Evolutionary conservation across 2,329 filamentous ascomycete genomes (phyloP).

Genomic region (Fusarium camptoceras): DNA sequence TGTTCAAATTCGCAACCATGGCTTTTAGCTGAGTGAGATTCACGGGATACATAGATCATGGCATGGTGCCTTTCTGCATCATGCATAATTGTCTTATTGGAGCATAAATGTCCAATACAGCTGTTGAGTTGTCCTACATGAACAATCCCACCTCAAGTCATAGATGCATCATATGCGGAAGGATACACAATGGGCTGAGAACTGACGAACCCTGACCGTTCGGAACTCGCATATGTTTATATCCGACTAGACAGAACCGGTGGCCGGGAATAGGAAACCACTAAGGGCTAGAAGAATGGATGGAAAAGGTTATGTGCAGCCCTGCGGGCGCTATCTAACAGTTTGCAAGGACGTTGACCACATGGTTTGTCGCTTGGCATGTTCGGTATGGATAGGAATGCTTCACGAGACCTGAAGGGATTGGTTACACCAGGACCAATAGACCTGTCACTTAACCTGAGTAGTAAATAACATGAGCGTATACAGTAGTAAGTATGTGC

Average conservation of each 20-base stretch:
- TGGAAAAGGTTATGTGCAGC: slow-evolving; percentile 31
- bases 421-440: neutral
- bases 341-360: slow-evolving; percentile 15
- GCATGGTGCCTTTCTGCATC: neutral
- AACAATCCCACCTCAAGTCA: neutral
- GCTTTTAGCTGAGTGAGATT: neutral
- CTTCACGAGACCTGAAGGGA: neutral
- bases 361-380: slow-evolving; percentile 2
- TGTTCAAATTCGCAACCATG: neutral
- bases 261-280: slow-evolving; percentile 7
- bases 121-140: neutral
- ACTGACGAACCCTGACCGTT: neutral
- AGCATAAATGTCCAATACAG: neutral
- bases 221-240: neutral
- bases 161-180: neutral
- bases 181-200: neutral
- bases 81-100: neutral
- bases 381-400: slow-evolving; percentile 1
- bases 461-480: neutral
- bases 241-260: neutral
- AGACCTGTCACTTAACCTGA: neutral
- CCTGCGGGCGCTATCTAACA: slow-evolving; percentile 26
- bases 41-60: neutral
- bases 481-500: neutral
- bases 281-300: slow-evolving; percentile 16